Evolutionary conservation across 1,284 basidiomycete genomes (phyloP).

Genomic region (Heterobasidion annosum): DNA sequence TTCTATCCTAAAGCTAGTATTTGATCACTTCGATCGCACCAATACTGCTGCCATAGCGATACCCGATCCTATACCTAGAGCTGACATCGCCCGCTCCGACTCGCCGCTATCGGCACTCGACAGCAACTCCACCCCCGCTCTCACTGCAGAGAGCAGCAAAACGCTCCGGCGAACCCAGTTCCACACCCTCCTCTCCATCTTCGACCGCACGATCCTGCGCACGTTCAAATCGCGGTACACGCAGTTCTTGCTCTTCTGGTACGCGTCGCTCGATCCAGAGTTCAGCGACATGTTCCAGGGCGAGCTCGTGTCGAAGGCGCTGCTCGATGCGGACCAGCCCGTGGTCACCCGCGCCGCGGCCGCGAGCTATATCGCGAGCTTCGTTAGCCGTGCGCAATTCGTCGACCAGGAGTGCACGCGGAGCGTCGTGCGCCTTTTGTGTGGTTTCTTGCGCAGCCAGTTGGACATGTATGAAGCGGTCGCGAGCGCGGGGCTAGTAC

Average conservation of each 20-base stretch:
- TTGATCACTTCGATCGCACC: conserved; percentile 69
- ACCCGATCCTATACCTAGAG: conserved; percentile 15
- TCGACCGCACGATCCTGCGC: conserved; percentile 86
- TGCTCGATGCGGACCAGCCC: conserved; percentile 57
- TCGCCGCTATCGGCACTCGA: conserved; percentile 7
- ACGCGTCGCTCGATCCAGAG: conserved; percentile 80
- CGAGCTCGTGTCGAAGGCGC: conserved; percentile 81
- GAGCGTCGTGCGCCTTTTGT: conserved; percentile 75
- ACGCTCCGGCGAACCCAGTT: conserved; percentile 56
- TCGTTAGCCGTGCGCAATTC: conserved; percentile 87
- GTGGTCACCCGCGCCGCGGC: conserved; percentile 81
- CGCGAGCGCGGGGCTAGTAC: conserved; percentile 11
- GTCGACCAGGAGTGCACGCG: conserved; percentile 73
- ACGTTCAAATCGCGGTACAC: conserved; percentile 97
- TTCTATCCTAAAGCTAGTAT: conserved; percentile 76
- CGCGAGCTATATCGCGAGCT: conserved; percentile 87
- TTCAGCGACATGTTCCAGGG: conserved; percentile 94
- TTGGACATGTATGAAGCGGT: conserved; percentile 64
- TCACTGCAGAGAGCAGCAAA: conserved; percentile 22
- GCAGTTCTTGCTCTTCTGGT: conserved; percentile 96
- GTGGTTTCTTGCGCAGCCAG: conserved; percentile 74
- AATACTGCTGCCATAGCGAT: conserved; percentile 19
- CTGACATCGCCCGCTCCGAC: conserved; percentile 12
- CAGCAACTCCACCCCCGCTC: conserved; percentile 11
- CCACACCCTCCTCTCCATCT: conserved; percentile 84